A percentile compares a stretch with the other conserved stretches of the same genome.
phyloP scores from a whole-genome alignment of 140 eudicot species.

The Cichorium intybus region DNA sequence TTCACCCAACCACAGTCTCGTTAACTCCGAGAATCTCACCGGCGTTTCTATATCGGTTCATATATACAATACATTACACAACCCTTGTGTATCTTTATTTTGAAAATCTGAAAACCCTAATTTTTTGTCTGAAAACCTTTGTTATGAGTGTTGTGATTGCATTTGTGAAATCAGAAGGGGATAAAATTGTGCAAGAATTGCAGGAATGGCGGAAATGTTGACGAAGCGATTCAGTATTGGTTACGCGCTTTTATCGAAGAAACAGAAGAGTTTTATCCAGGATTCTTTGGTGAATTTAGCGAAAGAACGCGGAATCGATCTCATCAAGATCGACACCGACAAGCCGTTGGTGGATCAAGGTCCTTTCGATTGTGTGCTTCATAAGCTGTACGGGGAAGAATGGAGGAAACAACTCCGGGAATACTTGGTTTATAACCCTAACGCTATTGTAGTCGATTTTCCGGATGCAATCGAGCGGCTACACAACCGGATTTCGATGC shows the following conservation, averaged over 20 bases:
- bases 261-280: slow-evolving; percentile 34
- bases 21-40: slow-evolving; percentile 34
- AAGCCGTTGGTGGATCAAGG: slow-evolving; percentile 61
- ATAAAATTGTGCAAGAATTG: background rate
- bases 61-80: background rate
- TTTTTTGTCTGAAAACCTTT: background rate
- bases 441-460: slow-evolving; percentile 40
- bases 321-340: slow-evolving; percentile 43
- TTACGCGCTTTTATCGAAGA: slow-evolving; percentile 30
- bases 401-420: slow-evolving; percentile 41
- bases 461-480: slow-evolving; percentile 49
- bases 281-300: slow-evolving; percentile 27
- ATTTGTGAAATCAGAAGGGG: slow-evolving; percentile 7
- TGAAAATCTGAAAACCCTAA: slow-evolving; percentile 7
- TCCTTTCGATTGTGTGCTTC: slow-evolving; percentile 61
- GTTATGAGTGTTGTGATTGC: slow-evolving; percentile 31
- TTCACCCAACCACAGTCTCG: slow-evolving; percentile 21
- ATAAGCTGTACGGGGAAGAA: slow-evolving; percentile 47
- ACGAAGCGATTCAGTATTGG: slow-evolving; percentile 30
- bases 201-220: slow-evolving; percentile 32
- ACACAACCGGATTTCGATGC: slow-evolving; percentile 63
- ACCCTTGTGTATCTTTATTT: background rate
- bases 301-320: slow-evolving; percentile 41
- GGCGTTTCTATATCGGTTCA: slow-evolving; percentile 7
- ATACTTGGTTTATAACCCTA: slow-evolving; percentile 32